phyloP scores from a whole-genome alignment of 352 stramenopile genomes.

The Phytophthora pinifolia region DNA sequence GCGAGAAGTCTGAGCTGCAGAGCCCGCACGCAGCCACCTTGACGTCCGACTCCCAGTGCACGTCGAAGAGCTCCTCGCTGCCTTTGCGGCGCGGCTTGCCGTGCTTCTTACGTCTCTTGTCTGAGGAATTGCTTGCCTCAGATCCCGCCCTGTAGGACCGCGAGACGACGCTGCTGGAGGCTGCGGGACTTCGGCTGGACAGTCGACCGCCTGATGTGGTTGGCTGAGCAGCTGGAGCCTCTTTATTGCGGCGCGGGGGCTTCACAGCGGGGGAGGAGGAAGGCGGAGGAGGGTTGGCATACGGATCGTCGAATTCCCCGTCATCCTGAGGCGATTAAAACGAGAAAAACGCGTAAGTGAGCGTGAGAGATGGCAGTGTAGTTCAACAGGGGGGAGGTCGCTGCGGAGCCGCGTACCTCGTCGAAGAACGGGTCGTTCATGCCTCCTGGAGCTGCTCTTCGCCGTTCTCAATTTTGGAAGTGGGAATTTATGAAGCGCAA shows the following conservation, averaged over 20 bases:
- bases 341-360: constrained; percentile 6
- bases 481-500: constrained; percentile 9
- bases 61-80: constrained; percentile 66
- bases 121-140: constrained; percentile 16
- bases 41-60: constrained; percentile 60
- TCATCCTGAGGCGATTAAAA: constrained; percentile 44
- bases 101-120: constrained; percentile 16
- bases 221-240: neutral
- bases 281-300: constrained; percentile 31
- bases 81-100: constrained; percentile 39
- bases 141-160: constrained; percentile 28
- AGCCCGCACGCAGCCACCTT: constrained; percentile 45
- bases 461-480: constrained; percentile 19
- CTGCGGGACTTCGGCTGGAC: constrained; percentile 15
- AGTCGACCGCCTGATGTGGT: neutral
- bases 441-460: neutral
- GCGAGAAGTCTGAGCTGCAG: constrained; percentile 61
- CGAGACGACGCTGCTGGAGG: constrained; percentile 27
- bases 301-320: constrained; percentile 79
- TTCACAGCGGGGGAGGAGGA: constrained; percentile 2
- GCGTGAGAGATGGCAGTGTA: constrained; percentile 3
- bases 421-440: constrained; percentile 47
- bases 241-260: constrained; percentile 9
- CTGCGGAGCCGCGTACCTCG: constrained; percentile 15
- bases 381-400: neutral